Evolutionary conservation across 2,329 filamentous ascomycete species (phyloP).

Genomic region (Phyllosticta citriasiana): DNA sequence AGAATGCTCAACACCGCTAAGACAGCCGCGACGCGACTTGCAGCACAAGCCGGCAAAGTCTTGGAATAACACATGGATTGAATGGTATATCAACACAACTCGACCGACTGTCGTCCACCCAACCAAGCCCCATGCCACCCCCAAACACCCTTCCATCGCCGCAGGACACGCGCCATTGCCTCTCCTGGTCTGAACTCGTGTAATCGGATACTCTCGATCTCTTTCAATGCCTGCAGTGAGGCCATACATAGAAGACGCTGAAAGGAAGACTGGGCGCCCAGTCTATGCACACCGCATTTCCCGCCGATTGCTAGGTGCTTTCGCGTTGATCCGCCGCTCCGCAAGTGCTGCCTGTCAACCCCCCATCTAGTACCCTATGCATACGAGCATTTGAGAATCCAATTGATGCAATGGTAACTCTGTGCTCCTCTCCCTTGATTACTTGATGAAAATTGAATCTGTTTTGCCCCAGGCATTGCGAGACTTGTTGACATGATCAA

Average conservation of each 20-base stretch:
- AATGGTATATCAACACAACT: background rate
- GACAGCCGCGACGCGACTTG: too few species aligned
- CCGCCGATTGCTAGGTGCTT: background rate
- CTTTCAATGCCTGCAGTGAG: background rate
- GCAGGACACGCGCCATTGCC: background rate
- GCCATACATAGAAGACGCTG: background rate
- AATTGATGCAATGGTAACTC: background rate
- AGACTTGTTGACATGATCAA: slow-evolving; percentile 55
- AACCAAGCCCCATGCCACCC: background rate
- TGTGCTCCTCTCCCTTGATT: background rate
- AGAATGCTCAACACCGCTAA: too few species aligned
- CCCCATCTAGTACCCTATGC: slow-evolving; percentile 6
- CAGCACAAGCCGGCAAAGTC: too few species aligned
- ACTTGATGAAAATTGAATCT: slow-evolving; percentile 40
- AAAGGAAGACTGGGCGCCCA: background rate
- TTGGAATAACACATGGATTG: background rate
- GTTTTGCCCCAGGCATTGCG: slow-evolving; percentile 49
- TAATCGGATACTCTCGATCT: background rate
- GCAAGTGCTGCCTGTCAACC: background rate
- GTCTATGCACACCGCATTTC: background rate
- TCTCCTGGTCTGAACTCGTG: background rate
- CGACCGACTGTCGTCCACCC: background rate
- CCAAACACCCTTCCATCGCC: background rate
- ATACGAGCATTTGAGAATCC: slow-evolving; percentile 2
- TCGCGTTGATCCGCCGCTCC: background rate